These are phyloP conservation scores for Selaginella tamariscina DNA, from an alignment of 75 land plant genomes.

Conservation along the genomic window DNA sequence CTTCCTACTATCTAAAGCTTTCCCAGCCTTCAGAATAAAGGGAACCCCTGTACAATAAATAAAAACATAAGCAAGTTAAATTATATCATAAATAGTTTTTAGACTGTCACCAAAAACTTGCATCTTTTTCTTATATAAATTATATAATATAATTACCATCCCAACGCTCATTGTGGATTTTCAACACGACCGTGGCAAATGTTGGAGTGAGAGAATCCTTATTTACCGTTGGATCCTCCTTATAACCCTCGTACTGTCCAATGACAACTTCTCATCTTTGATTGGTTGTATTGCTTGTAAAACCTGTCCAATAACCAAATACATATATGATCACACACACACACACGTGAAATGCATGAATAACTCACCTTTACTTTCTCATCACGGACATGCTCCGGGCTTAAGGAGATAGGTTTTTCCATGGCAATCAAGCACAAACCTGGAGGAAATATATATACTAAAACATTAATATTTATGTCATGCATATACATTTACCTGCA, in stretches of 20 bases:
- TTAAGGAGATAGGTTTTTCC: conserved; percentile 91
- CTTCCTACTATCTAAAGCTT: conserved; percentile 77
- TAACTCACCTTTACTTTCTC: conserved; percentile 88
- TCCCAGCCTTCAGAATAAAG: conserved; percentile 86
- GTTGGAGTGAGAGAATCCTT: conserved; percentile 78
- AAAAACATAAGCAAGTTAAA: neutral
- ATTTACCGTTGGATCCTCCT: conserved; percentile 78
- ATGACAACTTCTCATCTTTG: conserved; percentile 68
- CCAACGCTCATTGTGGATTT: conserved; percentile 94
- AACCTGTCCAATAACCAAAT: conserved; percentile 38
- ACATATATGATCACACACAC: neutral
- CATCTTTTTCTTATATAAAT: no score
- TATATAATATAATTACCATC: conserved; percentile 72
- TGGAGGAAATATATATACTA: no score
- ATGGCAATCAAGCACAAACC: conserved; percentile 92
- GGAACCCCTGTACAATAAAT: conserved; percentile 71
- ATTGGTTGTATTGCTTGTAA: conserved; percentile 77
- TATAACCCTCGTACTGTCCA: conserved; percentile 95
- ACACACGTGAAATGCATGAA: neutral
- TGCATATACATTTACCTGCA: conserved; percentile 44
- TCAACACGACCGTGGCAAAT: conserved; percentile 70
- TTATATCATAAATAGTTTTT: neutral
- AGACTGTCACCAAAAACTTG: no score
- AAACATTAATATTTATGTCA: neutral
- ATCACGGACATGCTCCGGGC: conserved; percentile 88